Conservation (phyloP, 192 early-diverging fungal genomes). For the Backusella liffmaniae region DNA sequence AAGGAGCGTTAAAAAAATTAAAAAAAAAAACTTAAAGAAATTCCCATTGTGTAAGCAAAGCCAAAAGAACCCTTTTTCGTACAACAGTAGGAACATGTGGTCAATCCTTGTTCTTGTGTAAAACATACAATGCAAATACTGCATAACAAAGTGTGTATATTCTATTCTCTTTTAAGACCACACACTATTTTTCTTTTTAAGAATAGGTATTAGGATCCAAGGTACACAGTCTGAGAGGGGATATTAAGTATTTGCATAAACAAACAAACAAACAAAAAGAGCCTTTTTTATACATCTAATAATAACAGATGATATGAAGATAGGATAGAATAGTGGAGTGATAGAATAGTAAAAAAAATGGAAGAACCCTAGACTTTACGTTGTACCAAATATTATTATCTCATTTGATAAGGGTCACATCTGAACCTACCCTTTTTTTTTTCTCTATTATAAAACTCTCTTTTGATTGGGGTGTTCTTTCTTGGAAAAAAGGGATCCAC, state of each 20-base stretch:
- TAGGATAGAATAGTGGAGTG: neutral
- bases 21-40: neutral
- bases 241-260: no score
- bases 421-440: no score
- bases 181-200: no score
- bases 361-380: neutral
- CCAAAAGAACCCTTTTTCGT: slow-evolving; percentile 8
- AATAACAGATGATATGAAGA: neutral
- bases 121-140: neutral
- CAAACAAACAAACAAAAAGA: neutral
- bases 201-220: no score
- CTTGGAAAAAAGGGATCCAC: neutral
- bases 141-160: no score
- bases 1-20: no score
- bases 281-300: neutral
- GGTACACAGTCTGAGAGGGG: no score
- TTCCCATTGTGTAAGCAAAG: neutral
- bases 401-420: no score
- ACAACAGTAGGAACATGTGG: slow-evolving; percentile 1
- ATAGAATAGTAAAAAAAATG: neutral
- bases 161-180: no score
- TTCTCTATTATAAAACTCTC: no score
- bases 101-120: neutral
- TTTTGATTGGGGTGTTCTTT: neutral
- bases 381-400: no score